Percentiles rank a stretch among this genome's conserved stretches.
These are phyloP conservation scores for Fusarium devonianum DNA, from an alignment of 2,329 filamentous ascomycete genomes.

Conservation along the genomic window DNA sequence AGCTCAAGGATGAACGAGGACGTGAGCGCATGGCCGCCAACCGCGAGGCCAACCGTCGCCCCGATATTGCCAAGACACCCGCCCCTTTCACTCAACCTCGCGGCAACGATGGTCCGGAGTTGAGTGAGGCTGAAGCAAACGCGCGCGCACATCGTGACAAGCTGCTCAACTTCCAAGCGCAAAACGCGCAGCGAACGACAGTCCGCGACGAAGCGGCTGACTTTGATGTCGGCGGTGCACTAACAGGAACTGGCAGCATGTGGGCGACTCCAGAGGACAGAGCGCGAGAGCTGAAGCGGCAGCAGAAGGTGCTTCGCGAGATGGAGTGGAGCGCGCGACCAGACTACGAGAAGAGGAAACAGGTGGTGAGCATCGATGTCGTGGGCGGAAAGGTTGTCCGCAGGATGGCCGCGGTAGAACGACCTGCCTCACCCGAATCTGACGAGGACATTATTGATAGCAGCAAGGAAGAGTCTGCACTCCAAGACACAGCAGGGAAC, in stretches of 20 bases:
- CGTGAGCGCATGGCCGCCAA: slow-evolving; percentile 86
- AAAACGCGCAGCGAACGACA: slow-evolving; percentile 83
- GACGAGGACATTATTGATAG: slow-evolving; percentile 50
- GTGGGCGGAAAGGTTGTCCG: slow-evolving; percentile 78
- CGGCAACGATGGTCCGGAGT: slow-evolving; percentile 45
- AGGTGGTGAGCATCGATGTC: slow-evolving; percentile 86
- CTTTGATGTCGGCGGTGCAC: slow-evolving; percentile 60
- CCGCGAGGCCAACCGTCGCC: slow-evolving; percentile 70
- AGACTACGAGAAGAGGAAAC: slow-evolving; percentile 86
- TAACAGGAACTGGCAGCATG: slow-evolving; percentile 61
- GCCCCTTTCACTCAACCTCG: slow-evolving; percentile 65
- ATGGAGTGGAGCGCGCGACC: slow-evolving; percentile 86
- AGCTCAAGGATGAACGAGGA: slow-evolving; percentile 84
- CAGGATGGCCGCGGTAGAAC: slow-evolving; percentile 70
- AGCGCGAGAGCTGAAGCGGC: slow-evolving; percentile 81
- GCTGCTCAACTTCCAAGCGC: slow-evolving; percentile 81
- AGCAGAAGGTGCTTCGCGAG: slow-evolving; percentile 83
- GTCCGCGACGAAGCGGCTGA: slow-evolving; percentile 84
- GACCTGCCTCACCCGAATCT: slow-evolving; percentile 60
- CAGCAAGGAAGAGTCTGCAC: slow-evolving; percentile 41
- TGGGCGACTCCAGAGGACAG: slow-evolving; percentile 87
- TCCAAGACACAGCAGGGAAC: slow-evolving; percentile 48
- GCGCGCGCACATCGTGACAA: slow-evolving; percentile 83
- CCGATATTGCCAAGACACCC: slow-evolving; percentile 69
- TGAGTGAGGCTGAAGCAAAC: slow-evolving; percentile 67